Evolutionary conservation across 192 early-diverging fungal genomes (phyloP).

Genomic region (Coemansia sp.): DNA sequence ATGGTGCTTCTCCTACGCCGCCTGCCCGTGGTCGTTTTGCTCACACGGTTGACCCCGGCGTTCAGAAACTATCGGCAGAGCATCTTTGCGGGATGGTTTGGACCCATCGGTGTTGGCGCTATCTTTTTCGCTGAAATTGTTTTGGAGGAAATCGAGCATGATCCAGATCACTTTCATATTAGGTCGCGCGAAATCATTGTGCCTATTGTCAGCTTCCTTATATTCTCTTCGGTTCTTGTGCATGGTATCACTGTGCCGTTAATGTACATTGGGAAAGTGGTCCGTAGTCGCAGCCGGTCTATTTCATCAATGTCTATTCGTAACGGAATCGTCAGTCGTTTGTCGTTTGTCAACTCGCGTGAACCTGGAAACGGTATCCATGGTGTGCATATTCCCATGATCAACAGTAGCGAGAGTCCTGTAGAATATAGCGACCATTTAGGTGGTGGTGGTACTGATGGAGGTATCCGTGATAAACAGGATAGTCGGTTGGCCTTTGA

Average conservation of each 20-base stretch:
- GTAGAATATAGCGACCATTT: too few species aligned
- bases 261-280: constrained; percentile 64
- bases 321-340: constrained; percentile 33
- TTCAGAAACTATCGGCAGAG: constrained; percentile 71
- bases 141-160: constrained; percentile 43
- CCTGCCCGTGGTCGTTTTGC: constrained; percentile 64
- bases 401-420: constrained; percentile 8
- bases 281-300: constrained; percentile 40
- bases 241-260: constrained; percentile 82
- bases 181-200: constrained; percentile 43
- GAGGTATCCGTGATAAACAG: constrained; percentile 6
- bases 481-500: neutral
- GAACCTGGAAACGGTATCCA: constrained; percentile 29
- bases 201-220: constrained; percentile 70
- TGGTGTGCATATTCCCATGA: constrained; percentile 33
- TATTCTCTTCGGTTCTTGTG: constrained; percentile 80
- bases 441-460: too few species aligned
- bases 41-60: constrained; percentile 66
- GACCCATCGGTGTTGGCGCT: constrained; percentile 77
- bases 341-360: constrained; percentile 45
- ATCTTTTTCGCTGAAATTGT: constrained; percentile 57
- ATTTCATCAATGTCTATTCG: constrained; percentile 42
- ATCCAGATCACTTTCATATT: constrained; percentile 32
- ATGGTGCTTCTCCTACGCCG: constrained; percentile 69
- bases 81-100: constrained; percentile 88